These are phyloP conservation scores for Alternaria consortialis DNA, from an alignment of 2,329 filamentous ascomycete species.

Conservation along the genomic window DNA sequence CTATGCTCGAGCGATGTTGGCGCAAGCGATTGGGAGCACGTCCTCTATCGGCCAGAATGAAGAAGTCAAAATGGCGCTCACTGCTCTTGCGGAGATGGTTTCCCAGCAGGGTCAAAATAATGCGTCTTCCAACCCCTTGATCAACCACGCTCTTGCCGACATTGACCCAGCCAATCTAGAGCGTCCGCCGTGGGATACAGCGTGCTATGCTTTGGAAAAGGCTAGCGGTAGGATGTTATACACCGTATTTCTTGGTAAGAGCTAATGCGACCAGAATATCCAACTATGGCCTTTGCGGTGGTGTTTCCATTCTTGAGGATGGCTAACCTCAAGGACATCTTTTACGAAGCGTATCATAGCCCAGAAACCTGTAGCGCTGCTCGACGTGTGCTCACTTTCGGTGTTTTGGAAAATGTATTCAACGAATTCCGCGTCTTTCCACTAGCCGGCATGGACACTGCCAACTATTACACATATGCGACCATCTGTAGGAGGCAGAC, in stretches of 20 bases:
- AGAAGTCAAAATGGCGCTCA: slow-evolving; percentile 45
- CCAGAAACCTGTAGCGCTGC: slow-evolving; percentile 28
- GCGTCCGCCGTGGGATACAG: slow-evolving; percentile 42
- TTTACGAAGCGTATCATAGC: slow-evolving; percentile 38
- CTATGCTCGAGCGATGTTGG: slow-evolving; percentile 57
- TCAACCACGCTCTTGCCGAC: slow-evolving; percentile 37
- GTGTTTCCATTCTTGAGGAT: slow-evolving; percentile 45
- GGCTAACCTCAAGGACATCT: slow-evolving; percentile 34
- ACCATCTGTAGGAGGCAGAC: slow-evolving; percentile 53
- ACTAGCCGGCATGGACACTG: slow-evolving; percentile 22
- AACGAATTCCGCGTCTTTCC: slow-evolving; percentile 36
- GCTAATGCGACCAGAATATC: slow-evolving; percentile 31
- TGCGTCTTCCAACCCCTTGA: slow-evolving; percentile 26
- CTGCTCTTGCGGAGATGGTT: slow-evolving; percentile 46
- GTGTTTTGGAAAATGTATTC: slow-evolving; percentile 42
- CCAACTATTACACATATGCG: slow-evolving; percentile 13
- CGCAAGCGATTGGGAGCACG: slow-evolving; percentile 50
- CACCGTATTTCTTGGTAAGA: not conserved
- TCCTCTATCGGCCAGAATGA: slow-evolving; percentile 47
- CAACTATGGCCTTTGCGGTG: slow-evolving; percentile 45
- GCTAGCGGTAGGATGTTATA: slow-evolving; percentile 37
- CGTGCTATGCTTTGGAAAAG: slow-evolving; percentile 37
- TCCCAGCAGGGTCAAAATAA: slow-evolving; percentile 34
- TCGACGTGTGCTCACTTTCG: slow-evolving; percentile 42
- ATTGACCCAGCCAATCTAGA: slow-evolving; percentile 40